Base-by-base conservation (phyloP, 2,329 filamentous ascomycete species). In the Hortaea sp. region DNA sequence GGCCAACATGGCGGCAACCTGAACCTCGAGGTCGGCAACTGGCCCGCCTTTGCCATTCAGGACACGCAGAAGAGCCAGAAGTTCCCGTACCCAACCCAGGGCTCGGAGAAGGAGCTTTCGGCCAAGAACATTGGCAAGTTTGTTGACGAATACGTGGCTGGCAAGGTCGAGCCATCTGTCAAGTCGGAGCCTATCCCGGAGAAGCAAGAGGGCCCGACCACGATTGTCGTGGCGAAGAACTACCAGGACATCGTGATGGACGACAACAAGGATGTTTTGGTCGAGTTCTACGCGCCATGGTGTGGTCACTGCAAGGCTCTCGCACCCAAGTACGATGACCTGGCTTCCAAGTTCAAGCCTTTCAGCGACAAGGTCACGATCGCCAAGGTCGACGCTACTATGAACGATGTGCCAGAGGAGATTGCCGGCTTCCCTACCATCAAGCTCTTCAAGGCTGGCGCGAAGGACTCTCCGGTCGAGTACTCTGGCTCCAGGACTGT, bases 361-460 rank as follows among this genome's bases (percentile, higher is more conserved):
- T 64, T 71, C 56, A 55, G 67, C 37, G 74, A 74, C 61, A 76
- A 81, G 75, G 80, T 79, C 69, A 77, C 71, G 59, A 80, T 80
- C 75, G 84, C 74, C 71, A 98, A 98, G 84, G 84, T 98, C 58
- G 92, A 98, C 64, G 92, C 92, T 49, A 98, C 92, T 52, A 71
- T 73, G 73, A 98, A 98, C 75, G 92, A 98, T 61, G 87, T 97
- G 48, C 92, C 92, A 48, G 90, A 97, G 69, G 87, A 95, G 74
- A 88, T 98, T 64, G 80, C 87, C 69, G 92, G 92, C 54, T 98
- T 98, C 84, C 92, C 92, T 48, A 98, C 92, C 68, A 95, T 98
- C 79, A 97, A 97, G 80, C 80, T 98, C 57, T 98, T 81, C 84
- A 80, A 87, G 54, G 92, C 92, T 60, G 89, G 88, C 62, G 77